Evolutionary conservation across 306 rosid genomes (phyloP), one percentile per base, ranked within the genome.

Genomic region (Acacia acuminata): DNA sequence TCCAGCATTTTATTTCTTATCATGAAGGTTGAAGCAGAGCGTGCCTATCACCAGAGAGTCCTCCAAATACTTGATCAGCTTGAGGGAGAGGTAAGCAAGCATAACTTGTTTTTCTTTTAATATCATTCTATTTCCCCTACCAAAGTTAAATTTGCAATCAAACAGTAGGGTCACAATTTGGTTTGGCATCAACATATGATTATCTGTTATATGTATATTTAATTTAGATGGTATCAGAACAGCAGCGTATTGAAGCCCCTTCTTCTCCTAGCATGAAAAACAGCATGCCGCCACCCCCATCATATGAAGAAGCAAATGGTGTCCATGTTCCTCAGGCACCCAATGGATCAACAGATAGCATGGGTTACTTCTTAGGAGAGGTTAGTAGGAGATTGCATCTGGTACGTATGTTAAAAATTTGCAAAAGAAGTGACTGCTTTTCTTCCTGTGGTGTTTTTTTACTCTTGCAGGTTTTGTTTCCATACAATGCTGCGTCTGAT

Each of bases 401-500:
- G 47, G 64, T 44, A 36, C 77, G 69, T 32, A 42, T 65, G 27
- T 65, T 76, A 47, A 24, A 56, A 5, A 60, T 51, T 53, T 61
- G 71, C 27, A 15, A 72, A 76, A 10, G 45, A 80, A 53, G 50
- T 70, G 75, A 65, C 60, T 30, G 75, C 81, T 76, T 25, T 74
- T 27, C 42, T n/a, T 32, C 56, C 67, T 50, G 55, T 82, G 80
- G 75, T 85, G 81, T 42, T 78, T 69, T 78, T 73, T 74, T 75
- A 42, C 82, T 71, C 58, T 45, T 63, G 86, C 88, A 94, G 98
- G 96, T 83, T 85, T 40, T 92, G 84, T 92, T 88, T 90, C 86
- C 92, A 19, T 91, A 94, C 81, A 89, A 88, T 82, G 94, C 90
- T 58, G 97, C 88, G 71, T 91, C 98, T 76, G 97, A 91, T 0